Evolutionary conservation across 257 asterid species (phyloP).

Genomic region (Leptodermis oblonga): DNA sequence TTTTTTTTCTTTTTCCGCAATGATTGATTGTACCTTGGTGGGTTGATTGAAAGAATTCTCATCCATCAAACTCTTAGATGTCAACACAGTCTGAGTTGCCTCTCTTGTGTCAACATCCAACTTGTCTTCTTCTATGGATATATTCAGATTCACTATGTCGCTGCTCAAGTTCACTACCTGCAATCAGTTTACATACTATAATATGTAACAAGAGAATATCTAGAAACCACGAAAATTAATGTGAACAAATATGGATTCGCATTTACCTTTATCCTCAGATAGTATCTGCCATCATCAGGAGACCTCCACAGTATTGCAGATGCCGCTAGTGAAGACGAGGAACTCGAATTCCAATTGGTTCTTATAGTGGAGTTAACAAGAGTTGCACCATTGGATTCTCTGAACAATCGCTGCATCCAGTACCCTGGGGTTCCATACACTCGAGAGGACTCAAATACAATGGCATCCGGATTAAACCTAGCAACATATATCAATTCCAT

Average conservation of each 20-base stretch:
- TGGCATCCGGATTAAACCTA: slow-evolving; percentile 94
- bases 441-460: slow-evolving; percentile 69
- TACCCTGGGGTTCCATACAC: slow-evolving; percentile 88
- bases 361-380: slow-evolving; percentile 55
- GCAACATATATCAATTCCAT: no score
- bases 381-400: slow-evolving; percentile 78
- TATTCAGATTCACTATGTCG: slow-evolving; percentile 34
- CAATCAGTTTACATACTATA: slow-evolving; percentile 6
- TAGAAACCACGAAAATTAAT: neutral
- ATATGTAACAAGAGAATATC: no score
- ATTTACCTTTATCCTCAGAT: slow-evolving; percentile 53
- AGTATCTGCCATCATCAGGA: slow-evolving; percentile 21
- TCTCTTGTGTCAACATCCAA: slow-evolving; percentile 38
- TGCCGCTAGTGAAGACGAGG: slow-evolving; percentile 50
- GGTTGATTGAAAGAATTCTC: slow-evolving; percentile 77
- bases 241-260: neutral
- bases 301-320: slow-evolving; percentile 68
- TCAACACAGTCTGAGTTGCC: slow-evolving; percentile 41
- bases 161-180: slow-evolving; percentile 73
- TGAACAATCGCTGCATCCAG: slow-evolving; percentile 91
- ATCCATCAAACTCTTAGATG: slow-evolving; percentile 56
- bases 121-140: slow-evolving; percentile 45
- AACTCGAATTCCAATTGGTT: no score
- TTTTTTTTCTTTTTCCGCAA: no score
- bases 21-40: slow-evolving; percentile 37